Base-by-base conservation (phyloP, 192 early-diverging fungal species). In the Podila clonocystis region DNA sequence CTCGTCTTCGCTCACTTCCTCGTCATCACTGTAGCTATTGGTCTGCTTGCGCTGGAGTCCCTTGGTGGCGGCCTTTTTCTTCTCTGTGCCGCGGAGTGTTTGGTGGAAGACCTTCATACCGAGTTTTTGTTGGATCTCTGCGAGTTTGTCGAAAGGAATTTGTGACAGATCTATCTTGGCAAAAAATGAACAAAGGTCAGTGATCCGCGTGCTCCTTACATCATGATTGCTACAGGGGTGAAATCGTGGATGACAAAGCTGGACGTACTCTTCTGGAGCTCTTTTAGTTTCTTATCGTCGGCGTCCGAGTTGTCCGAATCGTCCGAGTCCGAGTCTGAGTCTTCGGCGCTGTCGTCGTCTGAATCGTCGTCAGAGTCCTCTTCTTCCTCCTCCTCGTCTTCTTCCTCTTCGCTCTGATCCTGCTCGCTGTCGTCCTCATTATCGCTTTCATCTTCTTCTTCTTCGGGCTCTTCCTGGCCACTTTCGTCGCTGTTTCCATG, bases 81-180 rank as follows among this genome's bases (percentile, higher is more conserved):
- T 70, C 38, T 78, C 75, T 58, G 72, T 80, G 50, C 82, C 78
- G 2, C 84, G 72, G 36, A 77, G 74, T 17, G 85, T 82, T 63
- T 86, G 68, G 65, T 88, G 88, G 55, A 92, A 91, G 41, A 87
- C 88, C 62, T 92, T 90, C 70, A 84, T 84, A 19, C 91, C 92
- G 62, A 94, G 76, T 65, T 93, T 92, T 65, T 89, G 77, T 83
- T 95, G 92, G 29, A 95, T 91, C 58, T 93, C 90, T 59, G 94
- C 86, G 28, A 95, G 76, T 67, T 95, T 89, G 70, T 91, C 91
- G 75, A 97, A 97, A 9, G 94, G 90, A 20, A 95, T 89, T 58
- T 93, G 90, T 8, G 93, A 91, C 6, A 97, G 87, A 75, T 74
- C 85, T 88, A 74, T 34, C 2, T 33, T 19, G 3, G 29, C 29